A percentile compares a stretch with the other conserved stretches of the same genome.
These are phyloP conservation scores for Xerocomus brunneocitrinus DNA, from an alignment of 768 basidiomycete species.

Conservation along the genomic window DNA sequence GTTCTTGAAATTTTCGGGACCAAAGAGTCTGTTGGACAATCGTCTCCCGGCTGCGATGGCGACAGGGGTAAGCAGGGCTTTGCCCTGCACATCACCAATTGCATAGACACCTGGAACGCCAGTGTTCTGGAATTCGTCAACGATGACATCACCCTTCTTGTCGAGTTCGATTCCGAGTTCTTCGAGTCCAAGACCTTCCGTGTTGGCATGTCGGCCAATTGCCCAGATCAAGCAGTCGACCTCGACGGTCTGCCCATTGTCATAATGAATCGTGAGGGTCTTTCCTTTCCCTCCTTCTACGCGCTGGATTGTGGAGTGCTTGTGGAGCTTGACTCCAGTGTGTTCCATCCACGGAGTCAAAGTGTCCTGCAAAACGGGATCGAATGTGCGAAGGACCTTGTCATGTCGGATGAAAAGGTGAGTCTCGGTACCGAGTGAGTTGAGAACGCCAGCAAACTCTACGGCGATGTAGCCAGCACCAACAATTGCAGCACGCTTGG, in stretches of 20 bases:
- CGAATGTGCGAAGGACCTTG: constrained; percentile 89
- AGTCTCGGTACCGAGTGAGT: constrained; percentile 86
- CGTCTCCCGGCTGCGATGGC: constrained; percentile 94
- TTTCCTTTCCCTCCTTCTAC: constrained; percentile 74
- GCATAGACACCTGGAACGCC: constrained; percentile 66
- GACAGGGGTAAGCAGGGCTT: constrained; percentile 91
- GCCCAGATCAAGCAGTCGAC: constrained; percentile 92
- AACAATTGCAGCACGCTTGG: constrained; percentile 88
- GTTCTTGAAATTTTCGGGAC: constrained; percentile 76
- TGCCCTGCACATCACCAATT: constrained; percentile 92
- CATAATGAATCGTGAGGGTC: constrained; percentile 68
- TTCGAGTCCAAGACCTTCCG: constrained; percentile 72
- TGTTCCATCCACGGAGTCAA: constrained; percentile 92
- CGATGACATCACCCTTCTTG: constrained; percentile 77
- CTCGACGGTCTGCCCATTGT: constrained; percentile 72
- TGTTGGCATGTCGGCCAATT: constrained; percentile 83
- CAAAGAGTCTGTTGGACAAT: constrained; percentile 86
- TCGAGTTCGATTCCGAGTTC: constrained; percentile 71
- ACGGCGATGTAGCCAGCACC: constrained; percentile 99
- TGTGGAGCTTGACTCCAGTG: constrained; percentile 88
- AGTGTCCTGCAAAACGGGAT: constrained; percentile 77
- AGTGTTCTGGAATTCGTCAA: constrained; percentile 90
- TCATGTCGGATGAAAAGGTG: constrained; percentile 90
- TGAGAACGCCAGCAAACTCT: constrained; percentile 92
- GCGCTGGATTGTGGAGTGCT: constrained; percentile 64